Conservation (phyloP, 768 basidiomycete species). For the Lentinula aciculospora region DNA sequence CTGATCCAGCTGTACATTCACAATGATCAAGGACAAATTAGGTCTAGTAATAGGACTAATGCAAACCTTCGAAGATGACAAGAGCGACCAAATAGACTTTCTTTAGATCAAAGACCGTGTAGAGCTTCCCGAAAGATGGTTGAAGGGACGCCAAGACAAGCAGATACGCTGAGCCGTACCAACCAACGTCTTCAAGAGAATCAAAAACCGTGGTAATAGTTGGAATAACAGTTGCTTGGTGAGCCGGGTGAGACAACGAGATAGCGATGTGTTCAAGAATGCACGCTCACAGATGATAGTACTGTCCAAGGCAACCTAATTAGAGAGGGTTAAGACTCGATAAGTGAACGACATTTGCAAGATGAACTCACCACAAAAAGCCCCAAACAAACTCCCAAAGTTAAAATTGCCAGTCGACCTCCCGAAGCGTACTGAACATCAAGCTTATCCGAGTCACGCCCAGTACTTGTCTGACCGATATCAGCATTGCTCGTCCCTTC, state of each 20-base stretch:
- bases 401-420: neutral
- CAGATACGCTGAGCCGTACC: conserved; percentile 1
- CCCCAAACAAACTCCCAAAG: conserved; percentile 4
- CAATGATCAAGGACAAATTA: conserved; percentile 8
- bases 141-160: conserved; percentile 15
- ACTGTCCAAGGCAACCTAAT: neutral
- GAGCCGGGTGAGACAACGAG: neutral
- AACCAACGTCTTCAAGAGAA: neutral
- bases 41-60: conserved; percentile 22
- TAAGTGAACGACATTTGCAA: neutral
- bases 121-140: conserved; percentile 18
- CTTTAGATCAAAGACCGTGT: conserved; percentile 2
- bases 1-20: conserved; percentile 40
- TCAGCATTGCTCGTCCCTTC: neutral
- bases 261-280: neutral
- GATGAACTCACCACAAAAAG: conserved; percentile 1
- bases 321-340: neutral
- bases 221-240: neutral
- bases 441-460: neutral
- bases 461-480: neutral
- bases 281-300: neutral
- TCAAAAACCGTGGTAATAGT: conserved; percentile 7
- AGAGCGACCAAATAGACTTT: conserved; percentile 17
- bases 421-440: conserved; percentile 4
- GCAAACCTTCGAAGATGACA: conserved; percentile 17